These are phyloP conservation scores for Marasmius tenuissimus DNA, from an alignment of 1,284 basidiomycete genomes.

Conservation along the genomic window DNA sequence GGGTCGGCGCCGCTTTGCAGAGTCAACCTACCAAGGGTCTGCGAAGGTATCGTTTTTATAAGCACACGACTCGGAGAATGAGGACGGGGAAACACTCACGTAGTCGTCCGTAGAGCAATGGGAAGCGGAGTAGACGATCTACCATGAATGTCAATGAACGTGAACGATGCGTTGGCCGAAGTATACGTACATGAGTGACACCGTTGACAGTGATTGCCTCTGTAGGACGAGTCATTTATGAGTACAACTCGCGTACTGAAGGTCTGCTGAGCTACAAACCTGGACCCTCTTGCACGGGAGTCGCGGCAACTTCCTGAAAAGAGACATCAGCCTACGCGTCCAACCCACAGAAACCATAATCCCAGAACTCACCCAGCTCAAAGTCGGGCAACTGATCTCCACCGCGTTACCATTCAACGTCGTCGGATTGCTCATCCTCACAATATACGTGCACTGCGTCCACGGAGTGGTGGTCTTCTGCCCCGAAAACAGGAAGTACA, in stretches of 20 bases:
- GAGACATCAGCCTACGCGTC: not conserved
- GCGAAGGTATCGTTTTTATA: not conserved
- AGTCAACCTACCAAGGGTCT: constrained; percentile 18
- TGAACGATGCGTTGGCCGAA: not conserved
- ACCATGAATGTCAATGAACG: not conserved
- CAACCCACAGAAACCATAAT: not conserved
- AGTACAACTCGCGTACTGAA: not conserved
- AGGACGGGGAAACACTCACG: constrained; percentile 2
- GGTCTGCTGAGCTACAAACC: constrained; percentile 1
- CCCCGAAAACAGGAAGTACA: constrained; percentile 19
- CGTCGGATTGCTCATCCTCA: constrained; percentile 14
- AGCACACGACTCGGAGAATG: not conserved
- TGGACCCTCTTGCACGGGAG: constrained; percentile 19
- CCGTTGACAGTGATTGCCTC: constrained; percentile 18
- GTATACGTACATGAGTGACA: constrained; percentile 12
- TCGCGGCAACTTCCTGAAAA: constrained; percentile 15
- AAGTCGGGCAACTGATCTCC: constrained; percentile 17
- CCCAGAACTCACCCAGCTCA: constrained; percentile 8
- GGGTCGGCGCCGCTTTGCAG: constrained; percentile 17
- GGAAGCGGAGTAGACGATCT: constrained; percentile 21
- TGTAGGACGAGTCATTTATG: not conserved
- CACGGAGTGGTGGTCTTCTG: constrained; percentile 11
- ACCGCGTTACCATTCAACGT: constrained; percentile 15
- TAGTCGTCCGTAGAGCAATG: constrained; percentile 21
- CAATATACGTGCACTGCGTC: constrained; percentile 20